Base-by-base conservation (phyloP, 2,329 filamentous ascomycete species). In the Talaromyces sp. region DNA sequence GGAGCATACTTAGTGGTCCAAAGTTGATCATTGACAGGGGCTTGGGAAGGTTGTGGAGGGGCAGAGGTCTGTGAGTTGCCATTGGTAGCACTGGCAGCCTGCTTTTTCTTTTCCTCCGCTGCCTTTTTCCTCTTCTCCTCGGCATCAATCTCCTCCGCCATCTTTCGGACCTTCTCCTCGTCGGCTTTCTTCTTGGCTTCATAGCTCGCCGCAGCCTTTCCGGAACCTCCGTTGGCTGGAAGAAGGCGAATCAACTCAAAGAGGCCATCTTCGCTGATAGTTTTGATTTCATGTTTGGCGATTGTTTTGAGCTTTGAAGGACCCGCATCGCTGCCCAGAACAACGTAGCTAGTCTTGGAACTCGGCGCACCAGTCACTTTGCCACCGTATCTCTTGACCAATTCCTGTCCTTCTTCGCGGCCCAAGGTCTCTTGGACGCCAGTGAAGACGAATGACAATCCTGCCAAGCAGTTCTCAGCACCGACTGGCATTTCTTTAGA, bases 1-100 rank as follows among this genome's bases (percentile, higher is more conserved):
- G 94, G 94, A 0, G 94, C 94, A 73, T 99, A 97, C 65, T 97
- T 97, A 40, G 88, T 89, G 1, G 94, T 99, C 88, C 94, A 96
- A 2, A 99, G 80, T 61, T 90, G 86, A 54, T 84, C 82, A 48
- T 85, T 80, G 33, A 79, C 70, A 49, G 72, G 73, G 0, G 78
- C 73, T 63, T 83, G 81, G 3, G 61, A 41, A 47, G 49, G 73
- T 62, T 83, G 81, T 2, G 61, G 42, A 45, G 47, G 20, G 17
- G 22, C 22, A 8, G 41, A 70, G 40, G 70, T 62, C 17, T 71
- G 59, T 2, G 39, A 41, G 57, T 61, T 40, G 13, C 20, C 24
- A 66, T 65, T 13, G 29, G 30, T 39, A 37, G 65, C 63, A 55
- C 77, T 78, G 59, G 81, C 81, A 1, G 74, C 74, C 61, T 79